phyloP scores from a whole-genome alignment of 208 protist genomes.

The Zelonia costaricensis region DNA sequence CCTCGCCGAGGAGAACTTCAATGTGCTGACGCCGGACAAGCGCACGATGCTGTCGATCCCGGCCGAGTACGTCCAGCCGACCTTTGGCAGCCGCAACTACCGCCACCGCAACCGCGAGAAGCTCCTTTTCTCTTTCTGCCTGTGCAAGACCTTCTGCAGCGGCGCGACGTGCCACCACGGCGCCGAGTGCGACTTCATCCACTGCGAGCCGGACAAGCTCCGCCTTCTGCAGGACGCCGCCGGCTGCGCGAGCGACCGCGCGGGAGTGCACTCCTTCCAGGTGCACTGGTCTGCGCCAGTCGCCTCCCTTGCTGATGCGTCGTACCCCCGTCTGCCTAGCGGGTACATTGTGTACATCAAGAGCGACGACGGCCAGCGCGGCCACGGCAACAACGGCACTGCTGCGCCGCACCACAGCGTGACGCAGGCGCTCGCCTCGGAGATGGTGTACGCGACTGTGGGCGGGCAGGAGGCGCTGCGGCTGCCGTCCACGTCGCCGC shows the following conservation, averaged over 20 bases:
- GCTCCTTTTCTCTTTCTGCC: slow-evolving; percentile 60
- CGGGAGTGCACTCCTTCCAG: slow-evolving; percentile 32
- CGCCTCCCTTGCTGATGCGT: slow-evolving; percentile 25
- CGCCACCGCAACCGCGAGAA: slow-evolving; percentile 37
- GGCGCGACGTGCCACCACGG: slow-evolving; percentile 48
- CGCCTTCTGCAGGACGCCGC: slow-evolving; percentile 28
- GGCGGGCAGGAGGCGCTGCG: slow-evolving; percentile 47
- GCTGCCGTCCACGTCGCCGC: slow-evolving; percentile 27
- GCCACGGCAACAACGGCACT: too few relatives aligned
- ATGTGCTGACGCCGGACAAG: slow-evolving; percentile 70
- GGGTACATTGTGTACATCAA: slow-evolving; percentile 52
- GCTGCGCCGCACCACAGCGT: background rate
- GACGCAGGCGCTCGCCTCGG: slow-evolving; percentile 28
- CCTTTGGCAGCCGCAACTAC: slow-evolving; percentile 54
- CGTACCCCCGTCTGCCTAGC: slow-evolving; percentile 44
- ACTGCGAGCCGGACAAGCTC: slow-evolving; percentile 47
- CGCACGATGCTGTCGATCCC: slow-evolving; percentile 62
- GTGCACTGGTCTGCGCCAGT: slow-evolving; percentile 60
- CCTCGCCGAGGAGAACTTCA: slow-evolving; percentile 44
- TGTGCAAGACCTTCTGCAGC: slow-evolving; percentile 57
- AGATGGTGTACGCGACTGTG: slow-evolving; percentile 54
- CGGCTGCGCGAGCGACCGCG: background rate
- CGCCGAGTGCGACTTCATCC: slow-evolving; percentile 63
- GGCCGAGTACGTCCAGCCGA: slow-evolving; percentile 47
- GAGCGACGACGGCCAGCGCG: slow-evolving; percentile 11